Evolutionary conservation across 1,139 yeast genomes (phyloP).

Genomic region (Debaryomycetaceae sp.): DNA sequence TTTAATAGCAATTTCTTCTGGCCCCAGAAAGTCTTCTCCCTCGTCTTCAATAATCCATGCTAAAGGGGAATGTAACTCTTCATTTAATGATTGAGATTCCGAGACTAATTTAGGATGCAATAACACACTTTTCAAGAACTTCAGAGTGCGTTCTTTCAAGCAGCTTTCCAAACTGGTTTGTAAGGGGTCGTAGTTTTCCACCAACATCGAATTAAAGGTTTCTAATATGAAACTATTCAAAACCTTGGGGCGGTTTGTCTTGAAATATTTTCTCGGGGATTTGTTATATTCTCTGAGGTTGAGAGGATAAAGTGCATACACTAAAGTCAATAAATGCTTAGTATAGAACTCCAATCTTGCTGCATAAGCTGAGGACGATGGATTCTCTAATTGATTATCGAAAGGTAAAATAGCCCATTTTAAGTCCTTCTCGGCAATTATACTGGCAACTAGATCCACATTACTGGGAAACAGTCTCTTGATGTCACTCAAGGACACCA

Average conservation of each 20-base stretch:
- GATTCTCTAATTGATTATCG: slow-evolving; percentile 3
- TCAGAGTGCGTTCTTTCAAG: slow-evolving; percentile 8
- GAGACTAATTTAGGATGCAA: slow-evolving; percentile 49
- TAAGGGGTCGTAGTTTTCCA: slow-evolving; percentile 7
- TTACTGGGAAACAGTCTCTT: slow-evolving; percentile 9
- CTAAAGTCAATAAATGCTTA: slow-evolving; percentile 32
- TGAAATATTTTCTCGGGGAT: slow-evolving; percentile 29
- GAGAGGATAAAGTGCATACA: slow-evolving; percentile 63
- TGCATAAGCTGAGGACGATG: neutral
- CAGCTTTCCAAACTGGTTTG: slow-evolving; percentile 5
- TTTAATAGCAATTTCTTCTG: slow-evolving; percentile 32
- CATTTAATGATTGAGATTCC: slow-evolving; percentile 24
- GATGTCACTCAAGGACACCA: slow-evolving; percentile 29
- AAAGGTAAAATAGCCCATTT: slow-evolving; percentile 14
- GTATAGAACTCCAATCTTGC: slow-evolving; percentile 17
- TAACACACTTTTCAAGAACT: slow-evolving; percentile 21
- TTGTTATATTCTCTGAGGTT: slow-evolving; percentile 44
- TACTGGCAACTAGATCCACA: slow-evolving; percentile 6
- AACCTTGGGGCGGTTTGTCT: slow-evolving; percentile 9
- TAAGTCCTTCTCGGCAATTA: slow-evolving; percentile 5
- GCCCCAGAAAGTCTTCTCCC: slow-evolving; percentile 17
- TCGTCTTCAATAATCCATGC: slow-evolving; percentile 27
- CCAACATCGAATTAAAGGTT: slow-evolving; percentile 4
- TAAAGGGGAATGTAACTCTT: slow-evolving; percentile 42
- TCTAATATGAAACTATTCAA: slow-evolving; percentile 8